Percentiles rank a stretch among this genome's conserved stretches.
phyloP scores from a whole-genome alignment of 2,329 filamentous ascomycete species.

The Ophiostoma sp. region DNA sequence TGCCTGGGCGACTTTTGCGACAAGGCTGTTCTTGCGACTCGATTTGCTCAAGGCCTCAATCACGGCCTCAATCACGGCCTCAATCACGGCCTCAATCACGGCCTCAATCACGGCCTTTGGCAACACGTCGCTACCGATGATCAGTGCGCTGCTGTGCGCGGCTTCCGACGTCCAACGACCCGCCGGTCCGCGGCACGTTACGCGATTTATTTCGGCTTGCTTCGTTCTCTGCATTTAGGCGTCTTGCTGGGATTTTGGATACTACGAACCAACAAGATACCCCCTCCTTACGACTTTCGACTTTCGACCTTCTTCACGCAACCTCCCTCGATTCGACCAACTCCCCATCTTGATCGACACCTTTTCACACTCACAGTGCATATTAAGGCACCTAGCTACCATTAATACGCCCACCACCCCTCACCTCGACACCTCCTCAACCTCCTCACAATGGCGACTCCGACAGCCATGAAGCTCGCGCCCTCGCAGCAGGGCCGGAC shows the following conservation, averaged over 20 bases:
- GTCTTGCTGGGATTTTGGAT: conserved; percentile 9
- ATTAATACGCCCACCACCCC: not conserved
- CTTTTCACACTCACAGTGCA: too few species aligned
- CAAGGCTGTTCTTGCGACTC: not conserved
- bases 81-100: too few species aligned
- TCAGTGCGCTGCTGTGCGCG: not conserved
- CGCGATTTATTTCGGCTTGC: not conserved
- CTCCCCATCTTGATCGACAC: not conserved
- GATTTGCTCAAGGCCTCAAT: not conserved
- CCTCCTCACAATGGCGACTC: conserved; percentile 47
- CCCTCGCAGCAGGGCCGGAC: conserved; percentile 55
- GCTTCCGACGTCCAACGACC: not conserved
- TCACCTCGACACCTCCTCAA: not conserved
- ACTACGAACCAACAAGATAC: not conserved
- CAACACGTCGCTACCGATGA: not conserved
- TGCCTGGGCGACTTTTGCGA: not conserved
- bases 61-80: too few species aligned
- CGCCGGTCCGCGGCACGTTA: not conserved
- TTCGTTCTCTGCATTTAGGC: not conserved
- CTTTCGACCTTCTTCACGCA: not conserved
- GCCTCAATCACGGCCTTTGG: not conserved
- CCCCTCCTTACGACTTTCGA: not conserved
- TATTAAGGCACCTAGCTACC: not conserved
- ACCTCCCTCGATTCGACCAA: not conserved
- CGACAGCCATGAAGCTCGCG: conserved; percentile 51